Evolutionary conservation across 2,329 filamentous ascomycete species (phyloP), one percentile per base, ranked within the genome.

Genomic region (Trichothecium sympodiale): DNA sequence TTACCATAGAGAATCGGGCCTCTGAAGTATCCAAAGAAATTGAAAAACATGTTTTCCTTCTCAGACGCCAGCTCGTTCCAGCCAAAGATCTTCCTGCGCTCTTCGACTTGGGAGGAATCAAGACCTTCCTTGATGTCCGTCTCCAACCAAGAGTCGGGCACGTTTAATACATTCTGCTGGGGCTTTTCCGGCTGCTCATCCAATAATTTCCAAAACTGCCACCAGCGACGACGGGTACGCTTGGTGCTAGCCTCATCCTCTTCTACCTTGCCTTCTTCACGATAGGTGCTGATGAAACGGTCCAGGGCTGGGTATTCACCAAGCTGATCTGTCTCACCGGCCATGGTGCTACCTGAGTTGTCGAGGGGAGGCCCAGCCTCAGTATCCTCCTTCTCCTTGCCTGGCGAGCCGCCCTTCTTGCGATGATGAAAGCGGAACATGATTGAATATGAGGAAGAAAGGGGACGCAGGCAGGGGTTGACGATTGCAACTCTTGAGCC

Each of bases 1-100:
- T 55, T 69, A 83, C 80, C 78, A 61, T 84, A 85, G 43, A 84
- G 74, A 66, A 85, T 80, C 43, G 80, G 80, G 51, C 80, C 80
- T 46, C 66, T 75, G 71, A 85, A 85, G 65, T 80, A 85, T 55
- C 74, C 69, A 48, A 85, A 61, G 64, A 85, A 84, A 64, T 84
- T 79, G 54, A 80, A 56, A 56, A 83, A 70, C 65, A 83, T 64
- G 65, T 83, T 84, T 62, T 79, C 76, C 68, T 83, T 83, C 65
- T 84, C 80, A 23, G 77, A 74, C 20, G 69, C 66, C 55, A 85
- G 65, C 57, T 85, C 80, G 64, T 84, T 85, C 64, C 61, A 83
- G 41, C 80, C 80, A 46, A 67, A 69, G 49, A 70, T 69, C 63
- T 74, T 81, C 47, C 80, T 69, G 49, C 80, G 73, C 35, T 52